Base-by-base conservation (phyloP, 2,329 filamentous ascomycete genomes). In the Pseudogymnoascus sp. region DNA sequence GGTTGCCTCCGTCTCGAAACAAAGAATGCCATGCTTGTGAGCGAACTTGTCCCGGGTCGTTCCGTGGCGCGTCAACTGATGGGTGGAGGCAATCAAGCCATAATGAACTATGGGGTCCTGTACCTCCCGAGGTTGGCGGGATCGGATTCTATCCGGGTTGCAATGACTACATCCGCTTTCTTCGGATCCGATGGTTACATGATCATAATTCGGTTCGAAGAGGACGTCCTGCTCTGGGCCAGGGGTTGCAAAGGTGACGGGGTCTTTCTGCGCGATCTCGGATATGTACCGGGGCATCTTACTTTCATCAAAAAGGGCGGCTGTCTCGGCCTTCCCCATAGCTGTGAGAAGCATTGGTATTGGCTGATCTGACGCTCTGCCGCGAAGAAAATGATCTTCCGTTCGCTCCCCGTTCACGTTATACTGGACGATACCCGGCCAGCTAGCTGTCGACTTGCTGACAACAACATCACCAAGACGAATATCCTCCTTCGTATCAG, bases 1-100 rank as follows among this genome's bases (percentile, higher is more conserved):
- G 0, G 72, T 71, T 2, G 68, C 72, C 63, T 72, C 72, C 69
- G 73, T 75, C 46, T 75, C 71, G 0, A 75, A 53, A 0, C 72
- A 73, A 6, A 75, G 73, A 1, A 74, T 11, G 0, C 61, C 64
- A 26, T 73, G 68, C 2, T 64, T 65, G 10, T 72, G 69, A 33
- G 68, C 65, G 0, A 75, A 59, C 9, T 69, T 60, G 21, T 75
- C 64, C 6, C 71, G 44, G 17, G 61, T 67, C 1, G 13, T 19
- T 0, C 67, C 67, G 19, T 73, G 69, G 61, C 70, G 70, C 61
- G 75, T 68, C 0, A 76, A 63, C 59, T 71, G 75, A 0, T 75
- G 70, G 0, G 74, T 72, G 11, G 69, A 70, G 17, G 67, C 68
- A 63, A 70, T 68, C 7, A 67, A 37, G 53, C 68, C 68, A 64